Conservation (phyloP, 495 filamentous ascomycete species). For the Hypoxylon trugodes region DNA sequence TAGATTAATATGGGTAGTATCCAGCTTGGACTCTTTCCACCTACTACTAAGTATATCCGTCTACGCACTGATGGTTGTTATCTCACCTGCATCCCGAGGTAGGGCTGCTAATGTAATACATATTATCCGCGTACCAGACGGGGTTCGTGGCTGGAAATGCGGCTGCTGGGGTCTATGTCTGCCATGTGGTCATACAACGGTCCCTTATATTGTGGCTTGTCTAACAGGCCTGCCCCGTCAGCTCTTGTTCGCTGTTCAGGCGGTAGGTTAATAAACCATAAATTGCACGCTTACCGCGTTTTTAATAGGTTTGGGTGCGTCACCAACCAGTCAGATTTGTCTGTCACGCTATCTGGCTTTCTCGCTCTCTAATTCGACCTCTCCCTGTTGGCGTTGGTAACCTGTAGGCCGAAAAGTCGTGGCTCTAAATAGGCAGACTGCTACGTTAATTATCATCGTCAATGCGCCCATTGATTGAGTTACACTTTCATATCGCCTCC, state of each 20-base stretch:
- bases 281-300: constrained; percentile 39
- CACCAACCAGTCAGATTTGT: constrained; percentile 26
- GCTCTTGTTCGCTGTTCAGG: constrained; percentile 15
- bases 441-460: constrained; percentile 38
- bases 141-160: constrained; percentile 35
- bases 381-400: constrained; percentile 24
- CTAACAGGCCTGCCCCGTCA: constrained; percentile 20
- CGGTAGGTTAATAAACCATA: constrained; percentile 36
- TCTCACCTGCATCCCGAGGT: constrained; percentile 19
- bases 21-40: constrained; percentile 10
- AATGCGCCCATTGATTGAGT: constrained; percentile 39
- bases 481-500: constrained; percentile 42
- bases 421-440: constrained; percentile 20
- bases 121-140: constrained; percentile 20
- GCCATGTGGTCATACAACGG: constrained; percentile 45
- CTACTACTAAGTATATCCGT: neutral
- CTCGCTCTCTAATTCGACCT: constrained; percentile 32
- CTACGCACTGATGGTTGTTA: neutral
- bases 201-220: constrained; percentile 42
- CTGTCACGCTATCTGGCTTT: constrained; percentile 24
- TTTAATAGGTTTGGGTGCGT: constrained; percentile 27
- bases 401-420: constrained; percentile 30
- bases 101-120: constrained; percentile 34
- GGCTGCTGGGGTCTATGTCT: constrained; percentile 27
- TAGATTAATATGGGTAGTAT: constrained; percentile 21